Conservation (phyloP, 2,329 filamentous ascomycete genomes). For the Fonsecaea nubica region DNA sequence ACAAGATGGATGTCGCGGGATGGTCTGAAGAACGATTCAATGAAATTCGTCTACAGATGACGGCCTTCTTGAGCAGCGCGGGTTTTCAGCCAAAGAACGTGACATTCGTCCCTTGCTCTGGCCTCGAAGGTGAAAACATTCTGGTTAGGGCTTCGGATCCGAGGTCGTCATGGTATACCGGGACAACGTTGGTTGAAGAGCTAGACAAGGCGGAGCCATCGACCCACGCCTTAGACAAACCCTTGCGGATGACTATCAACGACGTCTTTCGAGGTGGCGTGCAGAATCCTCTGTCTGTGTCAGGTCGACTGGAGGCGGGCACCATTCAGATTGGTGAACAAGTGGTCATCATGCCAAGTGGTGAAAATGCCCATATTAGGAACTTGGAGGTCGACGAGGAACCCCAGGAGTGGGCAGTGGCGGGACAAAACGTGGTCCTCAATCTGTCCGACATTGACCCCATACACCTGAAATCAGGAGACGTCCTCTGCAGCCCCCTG, state of each 20-base stretch:
- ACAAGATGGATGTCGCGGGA: constrained; percentile 86
- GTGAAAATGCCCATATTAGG: constrained; percentile 81
- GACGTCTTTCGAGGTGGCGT: constrained; percentile 84
- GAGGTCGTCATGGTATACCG: constrained; percentile 77
- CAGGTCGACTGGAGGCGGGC: constrained; percentile 84
- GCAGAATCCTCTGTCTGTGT: constrained; percentile 81
- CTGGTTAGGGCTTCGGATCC: constrained; percentile 52
- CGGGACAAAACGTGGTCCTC: constrained; percentile 86
- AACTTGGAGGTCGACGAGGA: constrained; percentile 78
- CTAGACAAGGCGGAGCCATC: constrained; percentile 79
- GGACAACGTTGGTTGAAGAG: constrained; percentile 79
- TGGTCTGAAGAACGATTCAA: constrained; percentile 86
- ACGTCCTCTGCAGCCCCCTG: constrained; percentile 78
- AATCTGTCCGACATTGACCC: constrained; percentile 85
- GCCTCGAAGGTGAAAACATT: constrained; percentile 87
- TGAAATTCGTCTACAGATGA: constrained; percentile 83
- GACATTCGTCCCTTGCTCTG: constrained; percentile 87
- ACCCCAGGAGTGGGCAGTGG: constrained; percentile 81
- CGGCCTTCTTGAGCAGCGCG: constrained; percentile 79
- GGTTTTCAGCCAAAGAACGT: constrained; percentile 84
- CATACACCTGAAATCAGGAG: constrained; percentile 79
- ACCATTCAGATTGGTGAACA: constrained; percentile 83
- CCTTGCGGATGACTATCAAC: constrained; percentile 82
- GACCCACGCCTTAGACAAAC: constrained; percentile 73
- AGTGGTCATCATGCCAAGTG: constrained; percentile 78